Base-by-base conservation (phyloP, 2,329 filamentous ascomycete genomes). In the Sporothrix brunneoviolacea region DNA sequence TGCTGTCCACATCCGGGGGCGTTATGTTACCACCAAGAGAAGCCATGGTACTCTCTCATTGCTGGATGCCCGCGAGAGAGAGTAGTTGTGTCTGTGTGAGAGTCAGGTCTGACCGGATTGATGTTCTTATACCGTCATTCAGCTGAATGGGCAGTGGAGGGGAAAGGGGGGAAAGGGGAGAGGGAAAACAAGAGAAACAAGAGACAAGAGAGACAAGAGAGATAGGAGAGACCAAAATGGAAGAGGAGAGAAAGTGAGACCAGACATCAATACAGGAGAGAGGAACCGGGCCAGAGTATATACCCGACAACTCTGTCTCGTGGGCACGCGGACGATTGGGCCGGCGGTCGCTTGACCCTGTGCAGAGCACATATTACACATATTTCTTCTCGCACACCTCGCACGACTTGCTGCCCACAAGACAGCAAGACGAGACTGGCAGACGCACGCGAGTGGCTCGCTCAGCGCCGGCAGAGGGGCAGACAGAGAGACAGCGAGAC, bases 11-110 rank as follows among this genome's bases (percentile, higher is more conserved):
- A 56, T 68, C 68, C 52, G 65, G 68, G 59, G 72, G 70, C 62
- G 75, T 64, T 59, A 76, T 72, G 71, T 77, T 81, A 82, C 76
- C 77, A 81, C 76, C 80, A 83, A 73, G 79, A 83, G 70, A 83
- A 83, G 73, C 79, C 80, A 83, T 84, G 80, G 63, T 83, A 83
- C 70, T 83, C 79, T 82, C 80, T 79, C 80, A 83, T 83, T 71
- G 62, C 67, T 67, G 62, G 62, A 43, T 50, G 45, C 36, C 28
- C 38, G 40, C 43, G 58, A 60, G 63, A 62, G 59, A 54, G 52
- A 42, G n/a, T n/a, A n/a, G 51, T 51, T n/a, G 48, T 43, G 36
- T 30, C 12, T 42, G 16, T 39, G 44, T 47, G 19, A 22, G 21
- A 15, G n/a, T 24, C 37, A n/a, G 24, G 16, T 10, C 8, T 12